Evolutionary conservation across 2,329 filamentous ascomycete species (phyloP).

Genomic region (Alternaria viburni): DNA sequence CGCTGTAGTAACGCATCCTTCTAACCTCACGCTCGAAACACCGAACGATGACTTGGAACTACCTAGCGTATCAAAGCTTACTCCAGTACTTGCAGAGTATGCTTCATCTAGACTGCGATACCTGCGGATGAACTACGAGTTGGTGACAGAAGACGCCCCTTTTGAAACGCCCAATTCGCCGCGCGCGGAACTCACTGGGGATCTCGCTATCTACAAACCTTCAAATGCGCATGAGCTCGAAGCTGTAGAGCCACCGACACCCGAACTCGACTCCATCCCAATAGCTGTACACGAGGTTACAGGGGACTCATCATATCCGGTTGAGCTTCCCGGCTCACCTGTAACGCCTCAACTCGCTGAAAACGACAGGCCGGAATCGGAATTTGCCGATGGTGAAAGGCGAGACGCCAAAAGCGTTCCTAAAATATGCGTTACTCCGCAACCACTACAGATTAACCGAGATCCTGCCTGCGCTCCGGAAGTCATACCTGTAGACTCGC

Average conservation of each 20-base stretch:
- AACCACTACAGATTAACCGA: conserved; percentile 44
- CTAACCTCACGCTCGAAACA: neutral
- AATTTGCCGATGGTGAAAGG: neutral
- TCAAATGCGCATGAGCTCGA: conserved; percentile 38
- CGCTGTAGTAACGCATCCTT: conserved; percentile 17
- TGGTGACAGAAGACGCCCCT: conserved; percentile 57
- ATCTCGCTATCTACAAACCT: conserved; percentile 23
- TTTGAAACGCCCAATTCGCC: conserved; percentile 19
- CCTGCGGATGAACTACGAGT: conserved; percentile 61
- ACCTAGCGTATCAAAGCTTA: conserved; percentile 62
- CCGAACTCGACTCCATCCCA: conserved; percentile 32
- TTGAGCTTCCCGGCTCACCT: conserved; percentile 32
- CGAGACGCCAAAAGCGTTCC: conserved; percentile 4
- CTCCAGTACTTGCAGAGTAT: conserved; percentile 56
- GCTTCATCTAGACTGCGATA: conserved; percentile 59
- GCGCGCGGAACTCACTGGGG: conserved; percentile 36
- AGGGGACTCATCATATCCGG: conserved; percentile 34
- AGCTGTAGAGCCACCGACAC: conserved; percentile 9
- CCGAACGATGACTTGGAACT: conserved; percentile 35
- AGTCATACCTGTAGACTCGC: conserved; percentile 38
- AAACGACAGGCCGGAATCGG: neutral
- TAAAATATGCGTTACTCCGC: conserved; percentile 36
- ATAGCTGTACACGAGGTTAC: conserved; percentile 32
- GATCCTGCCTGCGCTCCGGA: conserved; percentile 57
- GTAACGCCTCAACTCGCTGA: neutral